Base-by-base conservation (phyloP, 768 basidiomycete genomes). In the Bullera alba region DNA sequence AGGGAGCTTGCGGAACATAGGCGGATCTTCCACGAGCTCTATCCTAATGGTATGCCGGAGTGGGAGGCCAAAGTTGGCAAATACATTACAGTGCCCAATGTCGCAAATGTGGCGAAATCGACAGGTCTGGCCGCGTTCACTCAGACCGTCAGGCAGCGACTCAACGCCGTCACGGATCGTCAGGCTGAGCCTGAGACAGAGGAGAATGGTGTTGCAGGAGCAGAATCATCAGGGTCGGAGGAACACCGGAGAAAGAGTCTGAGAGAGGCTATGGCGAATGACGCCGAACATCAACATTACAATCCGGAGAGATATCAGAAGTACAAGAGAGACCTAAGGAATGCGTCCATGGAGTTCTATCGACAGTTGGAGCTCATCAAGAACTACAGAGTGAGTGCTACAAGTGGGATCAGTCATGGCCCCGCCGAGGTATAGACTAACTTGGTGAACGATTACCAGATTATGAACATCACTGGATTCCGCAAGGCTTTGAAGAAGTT, bases 391-490 rank as follows among this genome's bases (percentile, higher is more conserved):
- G 89, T 89, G 65, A 15, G 80, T 66, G 30, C n/a, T n/a, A n/a
- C n/a, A n/a, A n/a, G 10, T 7, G 5, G 26, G 16, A 23, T 3
- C 35, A 44, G 35, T 26, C n/a, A 28, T 25, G 5, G 1, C 17
- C 17, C 15, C 4, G 25, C 22, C 54, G 21, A 28, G 45, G 43
- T 34, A 5, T 30, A 10, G n/a, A 19, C 39, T 41, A 23, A 10
- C 35, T 51, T 46, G 39, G 27, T 21, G 39, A 7, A 35, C 16
- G 23, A 26, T 14, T 25, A 14, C 6, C 56, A 88, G 84, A 81
- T 85, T 38, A 73, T 96, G 34, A 97, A 99, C 69, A 71, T 90
- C 8, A 86, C 87, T 0, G 95, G 93, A 1, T 90, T 95, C 69
- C 78, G 87, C 74, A 92, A 91, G 73, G 78, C 91, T 17, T 81